Conservation (phyloP, 192 early-diverging fungal genomes). For the Coemansia sp. region DNA sequence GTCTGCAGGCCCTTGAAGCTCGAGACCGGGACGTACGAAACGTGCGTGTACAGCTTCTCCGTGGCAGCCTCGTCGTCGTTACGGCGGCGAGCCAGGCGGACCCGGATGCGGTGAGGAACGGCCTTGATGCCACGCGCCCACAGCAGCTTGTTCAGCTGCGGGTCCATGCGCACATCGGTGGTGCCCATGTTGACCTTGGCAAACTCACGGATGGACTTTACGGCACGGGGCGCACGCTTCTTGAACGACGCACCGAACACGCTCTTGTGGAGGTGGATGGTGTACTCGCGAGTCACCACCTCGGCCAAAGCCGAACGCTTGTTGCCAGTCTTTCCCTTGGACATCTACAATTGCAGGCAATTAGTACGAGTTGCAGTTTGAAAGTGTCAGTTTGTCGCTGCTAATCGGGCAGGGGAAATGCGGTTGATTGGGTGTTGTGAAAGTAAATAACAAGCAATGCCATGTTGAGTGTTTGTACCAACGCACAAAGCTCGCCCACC, state of each 20-base stretch:
- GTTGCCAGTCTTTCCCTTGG: slow-evolving; percentile 69
- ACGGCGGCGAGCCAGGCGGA: slow-evolving; percentile 92
- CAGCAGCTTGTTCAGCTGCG: slow-evolving; percentile 91
- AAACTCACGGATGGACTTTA: slow-evolving; percentile 92
- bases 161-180: slow-evolving; percentile 94
- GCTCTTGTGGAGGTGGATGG: slow-evolving; percentile 98
- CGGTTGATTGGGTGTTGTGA: too few relatives aligned
- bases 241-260: slow-evolving; percentile 85
- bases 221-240: slow-evolving; percentile 94
- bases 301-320: slow-evolving; percentile 82
- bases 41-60: slow-evolving; percentile 97
- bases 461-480: too few relatives aligned
- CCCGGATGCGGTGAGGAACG: slow-evolving; percentile 93
- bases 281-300: slow-evolving; percentile 98
- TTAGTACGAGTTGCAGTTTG: background rate
- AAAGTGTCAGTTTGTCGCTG: too few relatives aligned
- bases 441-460: too few relatives aligned
- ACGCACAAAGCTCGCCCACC: too few relatives aligned
- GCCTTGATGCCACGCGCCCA: slow-evolving; percentile 94
- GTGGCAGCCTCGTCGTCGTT: slow-evolving; percentile 96
- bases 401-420: too few relatives aligned
- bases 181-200: slow-evolving; percentile 94
- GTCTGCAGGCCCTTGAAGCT: slow-evolving; percentile 88
- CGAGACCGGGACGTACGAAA: slow-evolving; percentile 81
- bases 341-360: slow-evolving; percentile 56